A percentile compares a stretch with the other conserved stretches of the same genome.
Evolutionary conservation across 257 asterid genomes (phyloP).

Genomic region (Scutellaria baicalensis): DNA sequence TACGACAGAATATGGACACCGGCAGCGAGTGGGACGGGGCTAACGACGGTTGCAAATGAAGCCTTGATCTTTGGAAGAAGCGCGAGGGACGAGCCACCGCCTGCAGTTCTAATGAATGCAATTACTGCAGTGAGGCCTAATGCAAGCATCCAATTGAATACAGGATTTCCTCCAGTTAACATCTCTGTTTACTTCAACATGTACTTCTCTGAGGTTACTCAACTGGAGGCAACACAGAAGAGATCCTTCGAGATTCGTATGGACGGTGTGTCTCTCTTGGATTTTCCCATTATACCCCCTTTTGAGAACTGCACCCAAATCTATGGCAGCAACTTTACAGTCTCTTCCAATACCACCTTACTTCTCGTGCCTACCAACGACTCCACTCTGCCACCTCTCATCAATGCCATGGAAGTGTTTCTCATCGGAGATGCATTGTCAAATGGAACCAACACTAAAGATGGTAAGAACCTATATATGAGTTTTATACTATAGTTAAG

Average conservation of each 20-base stretch:
- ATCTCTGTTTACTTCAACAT: slow-evolving; percentile 31
- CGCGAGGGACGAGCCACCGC: slow-evolving; percentile 34
- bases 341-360: slow-evolving; percentile 15
- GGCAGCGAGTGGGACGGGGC: background rate
- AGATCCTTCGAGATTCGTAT: slow-evolving; percentile 35
- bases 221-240: slow-evolving; percentile 20
- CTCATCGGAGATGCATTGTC: slow-evolving; percentile 26
- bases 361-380: slow-evolving; percentile 27
- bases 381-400: slow-evolving; percentile 59
- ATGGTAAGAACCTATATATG: slow-evolving; percentile 27
- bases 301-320: slow-evolving; percentile 18
- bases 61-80: background rate
- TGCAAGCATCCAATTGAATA: background rate
- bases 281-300: slow-evolving; percentile 26
- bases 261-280: background rate
- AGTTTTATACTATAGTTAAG: background rate
- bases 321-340: slow-evolving; percentile 1
- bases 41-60: slow-evolving; percentile 4
- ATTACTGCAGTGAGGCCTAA: slow-evolving; percentile 12
- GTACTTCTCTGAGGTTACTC: slow-evolving; percentile 53
- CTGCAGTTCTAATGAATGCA: slow-evolving; percentile 31
- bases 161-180: slow-evolving; percentile 10
- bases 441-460: slow-evolving; percentile 42
- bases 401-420: slow-evolving; percentile 56
- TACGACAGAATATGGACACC: slow-evolving; percentile 65